Conservation (phyloP, 2,329 filamentous ascomycete genomes). For the Fusarium keratoplasticum region DNA sequence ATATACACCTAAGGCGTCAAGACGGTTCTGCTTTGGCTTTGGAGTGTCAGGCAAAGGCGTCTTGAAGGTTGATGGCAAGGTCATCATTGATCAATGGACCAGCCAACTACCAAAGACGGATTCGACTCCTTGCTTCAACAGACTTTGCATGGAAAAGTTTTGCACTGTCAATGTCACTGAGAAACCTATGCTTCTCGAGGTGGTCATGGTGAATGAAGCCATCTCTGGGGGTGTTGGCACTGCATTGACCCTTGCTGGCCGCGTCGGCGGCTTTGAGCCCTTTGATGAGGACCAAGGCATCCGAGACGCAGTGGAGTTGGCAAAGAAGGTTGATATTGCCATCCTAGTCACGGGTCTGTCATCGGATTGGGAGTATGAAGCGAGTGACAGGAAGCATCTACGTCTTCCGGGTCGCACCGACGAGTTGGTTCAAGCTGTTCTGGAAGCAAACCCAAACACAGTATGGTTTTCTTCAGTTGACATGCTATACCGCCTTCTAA, state of each 20-base stretch:
- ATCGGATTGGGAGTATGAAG: not conserved
- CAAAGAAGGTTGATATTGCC: not conserved
- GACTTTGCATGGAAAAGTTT: not conserved
- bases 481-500: rapidly evolving
- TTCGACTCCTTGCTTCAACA: not conserved
- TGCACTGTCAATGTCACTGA: not conserved
- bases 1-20: not conserved
- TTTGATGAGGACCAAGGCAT: not conserved
- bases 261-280: not conserved
- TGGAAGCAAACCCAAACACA: not conserved
- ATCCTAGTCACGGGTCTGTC: not conserved
- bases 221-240: not conserved
- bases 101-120: not conserved
- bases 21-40: not conserved
- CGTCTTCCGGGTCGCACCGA: not conserved
- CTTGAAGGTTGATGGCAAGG: not conserved
- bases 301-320: not conserved
- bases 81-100: not conserved
- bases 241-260: not conserved
- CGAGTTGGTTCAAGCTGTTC: not conserved
- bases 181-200: not conserved
- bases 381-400: not conserved
- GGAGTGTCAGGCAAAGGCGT: not conserved
- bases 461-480: not conserved
- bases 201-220: not conserved